Conservation (phyloP, 805 yeast species). For the Yamadazyma philogaea region DNA sequence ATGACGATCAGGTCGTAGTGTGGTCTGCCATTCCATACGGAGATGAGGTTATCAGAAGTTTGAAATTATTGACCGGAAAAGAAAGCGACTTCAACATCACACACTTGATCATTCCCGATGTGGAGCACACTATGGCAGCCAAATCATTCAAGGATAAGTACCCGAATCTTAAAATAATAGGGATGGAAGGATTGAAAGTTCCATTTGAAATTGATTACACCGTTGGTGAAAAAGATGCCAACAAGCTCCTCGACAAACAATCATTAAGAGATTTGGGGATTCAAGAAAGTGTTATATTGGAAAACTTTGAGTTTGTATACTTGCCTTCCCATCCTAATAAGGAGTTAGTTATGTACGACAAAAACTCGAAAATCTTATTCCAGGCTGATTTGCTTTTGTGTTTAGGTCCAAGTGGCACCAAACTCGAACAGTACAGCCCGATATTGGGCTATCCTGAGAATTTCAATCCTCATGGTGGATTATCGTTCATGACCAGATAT, state of each 20-base stretch:
- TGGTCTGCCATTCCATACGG: conserved; percentile 61
- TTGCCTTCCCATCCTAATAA: conserved; percentile 56
- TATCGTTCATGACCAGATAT: conserved; percentile 37
- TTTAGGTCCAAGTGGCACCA: conserved; percentile 43
- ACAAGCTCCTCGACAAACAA: conserved; percentile 25
- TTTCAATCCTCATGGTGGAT: conserved; percentile 44
- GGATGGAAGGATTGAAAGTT: conserved; percentile 41
- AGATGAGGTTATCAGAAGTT: conserved; percentile 38
- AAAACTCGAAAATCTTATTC: conserved; percentile 44
- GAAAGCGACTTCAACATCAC: conserved; percentile 37
- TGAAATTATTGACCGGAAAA: conserved; percentile 32
- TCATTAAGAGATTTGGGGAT: conserved; percentile 30
- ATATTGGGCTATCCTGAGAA: conserved; percentile 44
- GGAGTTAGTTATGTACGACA: conserved; percentile 54
- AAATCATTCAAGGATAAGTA: conserved; percentile 45
- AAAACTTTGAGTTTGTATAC: conserved; percentile 52
- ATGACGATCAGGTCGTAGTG: conserved; percentile 36
- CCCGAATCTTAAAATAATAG: conserved; percentile 54
- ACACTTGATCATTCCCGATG: conserved; percentile 59
- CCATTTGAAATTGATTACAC: conserved; percentile 39
- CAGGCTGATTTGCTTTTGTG: conserved; percentile 64
- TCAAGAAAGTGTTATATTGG: conserved; percentile 33
- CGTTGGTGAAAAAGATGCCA: conserved; percentile 33
- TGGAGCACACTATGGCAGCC: conserved; percentile 64
- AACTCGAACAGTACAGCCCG: conserved; percentile 42